Evolutionary conservation across 352 stramenopile species (phyloP).

Genomic region (Pythium phragmiticola): DNA sequence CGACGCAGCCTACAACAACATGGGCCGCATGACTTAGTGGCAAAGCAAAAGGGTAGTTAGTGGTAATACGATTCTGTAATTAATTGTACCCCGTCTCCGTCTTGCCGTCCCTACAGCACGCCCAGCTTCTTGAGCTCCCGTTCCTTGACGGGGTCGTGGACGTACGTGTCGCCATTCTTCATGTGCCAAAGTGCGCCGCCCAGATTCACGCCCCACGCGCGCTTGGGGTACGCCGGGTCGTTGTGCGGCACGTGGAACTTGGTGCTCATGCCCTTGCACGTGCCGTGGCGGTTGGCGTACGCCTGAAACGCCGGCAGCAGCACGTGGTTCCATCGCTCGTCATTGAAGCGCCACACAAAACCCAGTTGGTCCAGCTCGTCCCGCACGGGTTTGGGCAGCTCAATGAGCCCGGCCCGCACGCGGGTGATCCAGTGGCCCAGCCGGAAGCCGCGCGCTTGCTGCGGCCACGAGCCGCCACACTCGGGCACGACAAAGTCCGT

Average conservation of each 20-base stretch:
- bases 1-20: slow-evolving; percentile 16
- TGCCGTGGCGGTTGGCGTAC: slow-evolving; percentile 58
- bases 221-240: slow-evolving; percentile 45
- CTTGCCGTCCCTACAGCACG: slow-evolving; percentile 32
- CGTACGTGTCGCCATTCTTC: slow-evolving; percentile 79
- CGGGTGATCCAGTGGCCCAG: slow-evolving; percentile 78
- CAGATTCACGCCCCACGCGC: slow-evolving; percentile 70
- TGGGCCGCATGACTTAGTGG: slow-evolving; percentile 5
- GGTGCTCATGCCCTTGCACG: slow-evolving; percentile 66
- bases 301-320: slow-evolving; percentile 63
- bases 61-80: neutral
- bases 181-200: slow-evolving; percentile 82
- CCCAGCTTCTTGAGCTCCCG: slow-evolving; percentile 53
- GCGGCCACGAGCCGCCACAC: slow-evolving; percentile 49
- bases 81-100: neutral
- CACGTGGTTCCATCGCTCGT: slow-evolving; percentile 64
- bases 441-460: slow-evolving; percentile 51
- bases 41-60: neutral
- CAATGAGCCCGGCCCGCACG: slow-evolving; percentile 45
- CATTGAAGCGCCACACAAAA: slow-evolving; percentile 74
- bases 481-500: slow-evolving; percentile 74
- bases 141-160: slow-evolving; percentile 63
- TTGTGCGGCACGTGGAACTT: slow-evolving; percentile 70
- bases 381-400: slow-evolving; percentile 38
- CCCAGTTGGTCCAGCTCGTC: slow-evolving; percentile 58